Evolutionary conservation across 352 stramenopile genomes (phyloP).

Genomic region (Phytophthora pinifolia): DNA sequence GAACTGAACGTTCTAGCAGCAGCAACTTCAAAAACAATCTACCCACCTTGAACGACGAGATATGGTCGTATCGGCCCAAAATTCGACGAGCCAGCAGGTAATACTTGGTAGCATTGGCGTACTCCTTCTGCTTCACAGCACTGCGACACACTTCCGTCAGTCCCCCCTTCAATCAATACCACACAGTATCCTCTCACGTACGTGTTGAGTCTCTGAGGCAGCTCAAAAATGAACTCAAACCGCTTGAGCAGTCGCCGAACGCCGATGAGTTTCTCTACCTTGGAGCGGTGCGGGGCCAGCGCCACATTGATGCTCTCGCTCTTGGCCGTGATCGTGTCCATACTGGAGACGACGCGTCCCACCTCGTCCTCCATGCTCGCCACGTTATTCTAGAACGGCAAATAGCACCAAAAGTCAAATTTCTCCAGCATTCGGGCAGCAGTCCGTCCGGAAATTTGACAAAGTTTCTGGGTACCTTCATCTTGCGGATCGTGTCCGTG

Average conservation of each 20-base stretch:
- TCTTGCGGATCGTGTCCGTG: conserved; percentile 98
- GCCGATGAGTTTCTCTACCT: conserved; percentile 97
- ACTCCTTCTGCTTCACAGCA: conserved; percentile 87
- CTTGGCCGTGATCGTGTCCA: conserved; percentile 88
- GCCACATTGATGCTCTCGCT: conserved; percentile 89
- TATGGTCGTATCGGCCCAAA: conserved; percentile 85
- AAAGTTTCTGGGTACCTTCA: conserved; percentile 58
- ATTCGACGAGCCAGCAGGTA: conserved; percentile 87
- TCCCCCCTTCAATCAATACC: neutral
- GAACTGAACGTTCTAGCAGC: neutral
- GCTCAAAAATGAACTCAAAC: conserved; percentile 97
- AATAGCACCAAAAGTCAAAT: neutral
- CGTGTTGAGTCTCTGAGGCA: conserved; percentile 89
- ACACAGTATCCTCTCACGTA: conserved; percentile 17
- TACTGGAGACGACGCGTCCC: conserved; percentile 79
- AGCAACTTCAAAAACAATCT: neutral
- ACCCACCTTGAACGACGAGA: conserved; percentile 83
- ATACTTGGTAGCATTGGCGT: conserved; percentile 86
- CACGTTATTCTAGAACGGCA: conserved; percentile 74
- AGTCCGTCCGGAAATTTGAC: neutral
- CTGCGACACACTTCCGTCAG: conserved; percentile 22
- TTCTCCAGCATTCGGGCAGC: neutral
- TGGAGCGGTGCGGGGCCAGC: conserved; percentile 79
- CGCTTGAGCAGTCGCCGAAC: conserved; percentile 95
- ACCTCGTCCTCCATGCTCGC: conserved; percentile 92